Conservation (phyloP, 495 filamentous ascomycete genomes). For the Bathelium albidoporum region DNA sequence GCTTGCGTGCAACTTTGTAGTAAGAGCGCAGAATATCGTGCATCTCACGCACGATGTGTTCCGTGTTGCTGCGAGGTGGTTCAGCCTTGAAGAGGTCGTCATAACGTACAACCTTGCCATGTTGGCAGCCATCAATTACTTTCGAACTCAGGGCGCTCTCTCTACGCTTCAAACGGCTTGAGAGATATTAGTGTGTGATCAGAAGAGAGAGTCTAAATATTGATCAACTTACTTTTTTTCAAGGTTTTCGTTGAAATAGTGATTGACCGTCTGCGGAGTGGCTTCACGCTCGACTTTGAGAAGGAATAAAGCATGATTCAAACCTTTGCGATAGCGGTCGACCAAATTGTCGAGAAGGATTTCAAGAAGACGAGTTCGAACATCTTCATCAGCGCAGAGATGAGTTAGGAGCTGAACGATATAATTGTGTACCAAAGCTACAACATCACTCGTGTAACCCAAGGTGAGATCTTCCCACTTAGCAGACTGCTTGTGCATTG, state of each 20-base stretch:
- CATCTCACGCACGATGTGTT: constrained; percentile 41
- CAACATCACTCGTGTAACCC: constrained; percentile 38
- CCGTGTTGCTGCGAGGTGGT: constrained; percentile 35
- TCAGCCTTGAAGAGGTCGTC: constrained; percentile 15
- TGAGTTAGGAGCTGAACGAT: constrained; percentile 30
- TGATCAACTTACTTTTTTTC: constrained; percentile 29
- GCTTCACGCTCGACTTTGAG: constrained; percentile 40
- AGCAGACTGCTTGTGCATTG: constrained; percentile 44
- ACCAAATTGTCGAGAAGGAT: constrained; percentile 37
- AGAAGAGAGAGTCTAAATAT: background rate
- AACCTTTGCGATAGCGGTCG: constrained; percentile 3
- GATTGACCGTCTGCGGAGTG: constrained; percentile 40
- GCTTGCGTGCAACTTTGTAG: constrained; percentile 40
- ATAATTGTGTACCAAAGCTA: constrained; percentile 39
- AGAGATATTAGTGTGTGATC: background rate
- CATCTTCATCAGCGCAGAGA: constrained; percentile 32
- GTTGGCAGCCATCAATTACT: constrained; percentile 1
- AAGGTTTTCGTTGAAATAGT: constrained; percentile 43
- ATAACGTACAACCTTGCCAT: constrained; percentile 21
- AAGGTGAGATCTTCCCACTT: constrained; percentile 43
- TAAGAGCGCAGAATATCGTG: constrained; percentile 50
- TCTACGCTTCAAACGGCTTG: background rate
- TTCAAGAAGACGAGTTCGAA: constrained; percentile 32
- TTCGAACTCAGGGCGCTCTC: background rate
- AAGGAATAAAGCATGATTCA: constrained; percentile 38